These are phyloP conservation scores for Tilletia horrida DNA, from an alignment of 1,284 basidiomycete genomes.

Conservation along the genomic window DNA sequence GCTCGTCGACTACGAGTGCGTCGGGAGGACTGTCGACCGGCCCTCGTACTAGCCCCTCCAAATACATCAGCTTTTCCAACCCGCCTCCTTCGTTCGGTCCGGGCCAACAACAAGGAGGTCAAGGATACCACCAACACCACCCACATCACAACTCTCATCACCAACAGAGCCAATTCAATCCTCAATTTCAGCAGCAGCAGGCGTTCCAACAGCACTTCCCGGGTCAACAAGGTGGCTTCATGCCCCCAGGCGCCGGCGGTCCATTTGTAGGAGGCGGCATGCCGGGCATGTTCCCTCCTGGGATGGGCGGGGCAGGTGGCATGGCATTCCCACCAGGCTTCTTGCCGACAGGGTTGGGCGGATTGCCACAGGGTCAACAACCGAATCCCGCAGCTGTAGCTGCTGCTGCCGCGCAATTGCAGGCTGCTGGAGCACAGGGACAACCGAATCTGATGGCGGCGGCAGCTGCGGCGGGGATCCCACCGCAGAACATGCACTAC, in stretches of 20 bases:
- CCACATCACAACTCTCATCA: not conserved
- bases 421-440: too few species aligned
- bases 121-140: not conserved
- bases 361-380: not conserved
- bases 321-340: conserved; percentile 15
- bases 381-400: not conserved
- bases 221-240: not conserved
- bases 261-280: not conserved
- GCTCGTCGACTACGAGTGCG: not conserved
- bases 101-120: not conserved
- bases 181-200: not conserved
- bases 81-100: conserved; percentile 13
- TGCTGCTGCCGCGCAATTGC: too few species aligned
- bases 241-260: not conserved
- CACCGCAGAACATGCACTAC: conserved; percentile 14
- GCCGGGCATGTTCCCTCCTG: not conserved
- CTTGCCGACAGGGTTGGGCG: not conserved
- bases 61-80: conserved; percentile 7
- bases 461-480: conserved; percentile 1
- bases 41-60: not conserved
- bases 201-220: not conserved
- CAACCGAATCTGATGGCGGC: not conserved
- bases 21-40: not conserved
- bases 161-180: not conserved
- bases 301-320: not conserved